Evolutionary conservation across 2,329 filamentous ascomycete species (phyloP).

Genomic region (Arthrobotrys sinensis): DNA sequence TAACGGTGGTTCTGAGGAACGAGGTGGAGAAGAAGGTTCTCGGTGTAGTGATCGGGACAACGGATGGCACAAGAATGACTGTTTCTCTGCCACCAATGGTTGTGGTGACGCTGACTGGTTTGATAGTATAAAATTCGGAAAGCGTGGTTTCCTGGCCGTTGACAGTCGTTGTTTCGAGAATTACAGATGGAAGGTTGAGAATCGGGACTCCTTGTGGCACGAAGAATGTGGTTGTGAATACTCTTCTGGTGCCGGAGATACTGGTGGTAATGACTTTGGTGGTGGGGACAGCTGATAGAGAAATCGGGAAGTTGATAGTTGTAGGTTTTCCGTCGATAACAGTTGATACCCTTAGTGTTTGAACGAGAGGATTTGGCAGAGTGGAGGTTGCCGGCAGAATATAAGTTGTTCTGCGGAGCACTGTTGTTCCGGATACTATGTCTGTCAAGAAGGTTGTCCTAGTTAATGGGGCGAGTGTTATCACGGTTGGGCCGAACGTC

Average conservation of each 20-base stretch:
- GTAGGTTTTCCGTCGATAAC: conserved; percentile 38
- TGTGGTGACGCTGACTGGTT: conserved; percentile 46
- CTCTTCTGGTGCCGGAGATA: conserved; percentile 28
- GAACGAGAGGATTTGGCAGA: conserved; percentile 36
- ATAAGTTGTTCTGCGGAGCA: conserved; percentile 30
- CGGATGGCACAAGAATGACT: conserved; percentile 34
- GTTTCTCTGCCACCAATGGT: conserved; percentile 45
- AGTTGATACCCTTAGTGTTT: conserved; percentile 43
- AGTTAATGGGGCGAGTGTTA: conserved; percentile 41
- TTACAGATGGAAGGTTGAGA: conserved; percentile 47
- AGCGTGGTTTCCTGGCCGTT: conserved; percentile 32
- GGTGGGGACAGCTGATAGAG: conserved; percentile 41
- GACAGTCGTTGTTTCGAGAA: conserved; percentile 42
- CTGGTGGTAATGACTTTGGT: conserved; percentile 37
- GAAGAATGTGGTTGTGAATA: conserved; percentile 48
- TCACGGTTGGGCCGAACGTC: conserved; percentile 39
- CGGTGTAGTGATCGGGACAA: conserved; percentile 48
- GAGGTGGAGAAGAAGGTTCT: conserved; percentile 43
- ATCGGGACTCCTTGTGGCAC: conserved; percentile 43
- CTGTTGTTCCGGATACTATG: conserved; percentile 33
- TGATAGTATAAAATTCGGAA: conserved; percentile 55
- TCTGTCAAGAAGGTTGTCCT: conserved; percentile 48
- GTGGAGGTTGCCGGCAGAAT: conserved; percentile 51
- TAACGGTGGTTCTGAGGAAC: conserved; percentile 38
- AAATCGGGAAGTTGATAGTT: conserved; percentile 51